Base-by-base conservation (phyloP, 257 asterid genomes). In the Solanum chmielewskii region DNA sequence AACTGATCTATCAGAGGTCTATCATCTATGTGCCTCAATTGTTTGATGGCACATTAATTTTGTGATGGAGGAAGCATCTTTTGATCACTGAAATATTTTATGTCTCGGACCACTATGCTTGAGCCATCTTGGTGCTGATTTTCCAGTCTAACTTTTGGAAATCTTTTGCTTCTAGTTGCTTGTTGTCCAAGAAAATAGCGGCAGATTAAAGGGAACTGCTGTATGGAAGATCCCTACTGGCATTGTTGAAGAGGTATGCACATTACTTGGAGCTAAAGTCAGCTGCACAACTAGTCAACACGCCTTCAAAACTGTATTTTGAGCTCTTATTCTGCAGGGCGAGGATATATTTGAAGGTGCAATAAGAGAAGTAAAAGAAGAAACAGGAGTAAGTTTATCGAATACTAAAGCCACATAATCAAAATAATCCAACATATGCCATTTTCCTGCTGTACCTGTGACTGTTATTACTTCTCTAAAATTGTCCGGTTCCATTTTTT, bases 201-300 rank as follows among this genome's bases (percentile, higher is more conserved):
- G 98, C 86, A 89, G 87, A 74, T 87, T 90, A 18, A 84, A 84
- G 68, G 95, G 93, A 85, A 90, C 90, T 7, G 94, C 93, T 15
- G 88, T 93, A 41, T 95, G 97, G 98, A 95, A 95, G 92, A 93
- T 94, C 84, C 98, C 98, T 37, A 93, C 97, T 35, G 97, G 98
- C 52, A 87, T 94, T 41, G 87, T 94, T 18, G 96, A 93, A 49
- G 94, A 93, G 96, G 98, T 94, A 90, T 44, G 86, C 15, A 15
- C 27, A 47, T 81, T 47, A 10, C 16, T 2, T 25, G 37, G 85
- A 81, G 85, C 45, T 49, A 81, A 81, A 29, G 8, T 29, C 29
- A 49, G 84, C 69, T 29, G 42, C 45, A 81, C 35, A 14, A 31
- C 27, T 81, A 81, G 85, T 80, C 27, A 20, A 20, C 41, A 18